phyloP scores from a whole-genome alignment of 371 early-diverging fungal species.

The Mortierella sp. region DNA sequence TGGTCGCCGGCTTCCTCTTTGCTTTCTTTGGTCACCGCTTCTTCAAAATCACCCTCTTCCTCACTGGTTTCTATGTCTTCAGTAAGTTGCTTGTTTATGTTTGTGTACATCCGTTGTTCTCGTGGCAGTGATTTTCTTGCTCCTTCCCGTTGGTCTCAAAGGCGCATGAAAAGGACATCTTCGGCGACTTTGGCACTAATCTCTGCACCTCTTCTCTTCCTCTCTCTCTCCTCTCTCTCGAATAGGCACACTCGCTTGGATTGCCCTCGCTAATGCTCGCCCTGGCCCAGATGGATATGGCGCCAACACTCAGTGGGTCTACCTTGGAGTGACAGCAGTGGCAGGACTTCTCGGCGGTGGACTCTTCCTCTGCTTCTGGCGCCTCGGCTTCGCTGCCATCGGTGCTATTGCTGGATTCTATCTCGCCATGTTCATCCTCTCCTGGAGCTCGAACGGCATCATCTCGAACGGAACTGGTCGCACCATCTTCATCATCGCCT shows the following conservation, averaged over 20 bases:
- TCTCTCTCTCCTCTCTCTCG: neutral
- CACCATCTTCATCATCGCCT: slow-evolving; percentile 35
- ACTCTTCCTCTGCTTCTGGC: slow-evolving; percentile 68
- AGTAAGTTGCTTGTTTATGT: slow-evolving; percentile 42
- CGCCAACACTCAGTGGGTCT: slow-evolving; percentile 63
- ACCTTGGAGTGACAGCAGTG: slow-evolving; percentile 65
- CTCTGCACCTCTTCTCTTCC: neutral
- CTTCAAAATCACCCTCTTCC: slow-evolving; percentile 67
- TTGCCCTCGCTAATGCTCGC: slow-evolving; percentile 65
- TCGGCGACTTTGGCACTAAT: slow-evolving; percentile 4
- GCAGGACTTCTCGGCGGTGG: slow-evolving; percentile 68
- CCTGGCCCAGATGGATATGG: slow-evolving; percentile 61
- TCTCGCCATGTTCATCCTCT: slow-evolving; percentile 69
- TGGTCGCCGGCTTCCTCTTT: slow-evolving; percentile 63
- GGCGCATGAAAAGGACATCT: neutral
- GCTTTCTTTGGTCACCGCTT: slow-evolving; percentile 65
- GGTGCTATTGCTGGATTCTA: slow-evolving; percentile 71
- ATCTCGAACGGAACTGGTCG: slow-evolving; percentile 53
- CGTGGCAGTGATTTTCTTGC: slow-evolving; percentile 13
- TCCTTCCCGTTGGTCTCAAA: neutral
- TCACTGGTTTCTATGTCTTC: slow-evolving; percentile 70
- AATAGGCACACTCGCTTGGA: slow-evolving; percentile 64
- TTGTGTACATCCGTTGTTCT: neutral
- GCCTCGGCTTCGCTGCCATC: slow-evolving; percentile 68
- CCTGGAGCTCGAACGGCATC: slow-evolving; percentile 65